phyloP scores from a whole-genome alignment of 352 stramenopile genomes.

The Phytophthora aleatoria region DNA sequence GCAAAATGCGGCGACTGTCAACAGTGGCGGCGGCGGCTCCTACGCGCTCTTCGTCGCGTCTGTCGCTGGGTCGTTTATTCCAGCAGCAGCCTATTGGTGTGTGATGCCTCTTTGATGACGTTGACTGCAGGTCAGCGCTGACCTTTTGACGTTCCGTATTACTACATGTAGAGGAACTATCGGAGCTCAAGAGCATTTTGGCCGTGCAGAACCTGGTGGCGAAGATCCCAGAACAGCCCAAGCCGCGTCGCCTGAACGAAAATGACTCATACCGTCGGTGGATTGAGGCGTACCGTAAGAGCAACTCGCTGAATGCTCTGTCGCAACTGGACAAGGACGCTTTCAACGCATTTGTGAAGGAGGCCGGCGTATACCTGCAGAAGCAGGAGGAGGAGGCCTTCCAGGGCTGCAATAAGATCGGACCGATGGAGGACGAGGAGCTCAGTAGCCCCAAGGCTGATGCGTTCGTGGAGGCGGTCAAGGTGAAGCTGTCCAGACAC shows the following conservation, averaged over 20 bases:
- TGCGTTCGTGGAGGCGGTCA: conserved; percentile 57
- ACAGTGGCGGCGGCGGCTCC: conserved; percentile 19
- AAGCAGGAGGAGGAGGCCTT: conserved; percentile 47
- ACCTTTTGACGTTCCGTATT: conserved; percentile 2
- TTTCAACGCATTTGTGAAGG: conserved; percentile 57
- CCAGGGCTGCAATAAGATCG: conserved; percentile 40
- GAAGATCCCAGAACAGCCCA: conserved; percentile 35
- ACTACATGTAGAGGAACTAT: conserved; percentile 38
- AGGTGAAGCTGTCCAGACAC: conserved; percentile 66
- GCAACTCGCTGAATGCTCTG: conserved; percentile 14
- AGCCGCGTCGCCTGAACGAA: conserved; percentile 25
- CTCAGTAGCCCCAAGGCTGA: conserved; percentile 22
- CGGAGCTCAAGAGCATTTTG: conserved; percentile 62
- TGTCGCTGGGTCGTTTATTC: conserved; percentile 39
- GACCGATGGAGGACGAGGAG: conserved; percentile 42
- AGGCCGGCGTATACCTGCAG: conserved; percentile 49
- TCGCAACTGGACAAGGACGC: conserved; percentile 45
- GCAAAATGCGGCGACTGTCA: conserved; percentile 41
- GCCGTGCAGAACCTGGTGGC: conserved; percentile 58
- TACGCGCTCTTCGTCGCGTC: conserved; percentile 27
- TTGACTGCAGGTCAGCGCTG: background rate
- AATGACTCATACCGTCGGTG: conserved; percentile 30
- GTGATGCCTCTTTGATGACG: background rate
- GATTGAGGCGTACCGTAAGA: conserved; percentile 32
- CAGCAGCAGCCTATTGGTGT: conserved; percentile 40